Conservation (phyloP, 306 rosid genomes). For the Senna tora region DNA sequence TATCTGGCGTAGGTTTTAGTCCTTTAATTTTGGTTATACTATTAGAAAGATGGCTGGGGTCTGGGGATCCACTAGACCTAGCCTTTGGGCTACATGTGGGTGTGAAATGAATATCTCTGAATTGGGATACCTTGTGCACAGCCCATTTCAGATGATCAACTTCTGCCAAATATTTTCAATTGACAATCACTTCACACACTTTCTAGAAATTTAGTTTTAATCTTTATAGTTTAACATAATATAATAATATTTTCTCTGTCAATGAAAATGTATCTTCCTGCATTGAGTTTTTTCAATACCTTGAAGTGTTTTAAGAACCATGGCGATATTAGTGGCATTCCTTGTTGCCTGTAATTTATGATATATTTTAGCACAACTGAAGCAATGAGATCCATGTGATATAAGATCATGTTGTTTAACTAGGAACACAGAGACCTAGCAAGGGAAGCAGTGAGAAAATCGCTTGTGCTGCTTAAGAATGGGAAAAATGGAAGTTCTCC, state of each 20-base stretch:
- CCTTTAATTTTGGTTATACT: background rate
- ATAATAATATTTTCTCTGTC: background rate
- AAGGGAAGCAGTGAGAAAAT: conserved; percentile 95
- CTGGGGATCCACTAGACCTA: background rate
- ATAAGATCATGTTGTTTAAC: conserved; percentile 35
- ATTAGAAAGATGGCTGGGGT: background rate
- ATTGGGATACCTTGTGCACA: background rate
- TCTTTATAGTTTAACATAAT: conserved; percentile 15
- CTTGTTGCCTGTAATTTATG: conserved; percentile 26
- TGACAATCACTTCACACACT: background rate
- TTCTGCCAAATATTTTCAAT: background rate
- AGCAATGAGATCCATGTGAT: conserved; percentile 23
- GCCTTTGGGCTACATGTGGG: background rate
- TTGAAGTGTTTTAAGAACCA: background rate
- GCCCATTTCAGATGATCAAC: background rate
- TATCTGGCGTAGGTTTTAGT: background rate
- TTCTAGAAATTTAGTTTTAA: background rate
- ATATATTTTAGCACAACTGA: conserved; percentile 32
- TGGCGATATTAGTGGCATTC: background rate
- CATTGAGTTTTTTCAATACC: background rate
- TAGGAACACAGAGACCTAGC: conserved; percentile 89
- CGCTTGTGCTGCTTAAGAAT: conserved; percentile 87
- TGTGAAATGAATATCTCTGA: conserved; percentile 13
- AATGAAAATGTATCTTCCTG: background rate
- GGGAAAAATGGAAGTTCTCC: conserved; percentile 73